Conservation (phyloP, 176 grass and related monocot genomes). For the Carex pumila region DNA sequence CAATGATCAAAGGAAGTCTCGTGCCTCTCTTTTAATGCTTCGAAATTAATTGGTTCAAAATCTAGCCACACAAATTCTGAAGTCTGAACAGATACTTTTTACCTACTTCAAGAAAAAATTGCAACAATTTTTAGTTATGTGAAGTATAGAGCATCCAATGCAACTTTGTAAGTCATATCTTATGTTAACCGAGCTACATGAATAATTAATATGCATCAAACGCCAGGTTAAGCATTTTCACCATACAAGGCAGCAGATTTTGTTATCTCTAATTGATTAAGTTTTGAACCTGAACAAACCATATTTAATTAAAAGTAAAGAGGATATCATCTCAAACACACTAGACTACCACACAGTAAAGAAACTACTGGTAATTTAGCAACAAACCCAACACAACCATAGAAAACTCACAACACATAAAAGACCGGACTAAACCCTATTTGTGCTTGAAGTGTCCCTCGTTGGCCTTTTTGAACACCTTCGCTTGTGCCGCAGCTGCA, state of each 20-base stretch:
- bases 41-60: not conserved
- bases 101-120: not conserved
- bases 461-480: slow-evolving; percentile 67
- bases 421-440: not conserved
- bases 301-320: slow-evolving; percentile 5
- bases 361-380: not conserved
- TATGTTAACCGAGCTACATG: not conserved
- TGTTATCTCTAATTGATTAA: not conserved
- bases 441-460: slow-evolving; percentile 31
- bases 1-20: not conserved
- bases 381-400: not conserved
- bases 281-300: not conserved
- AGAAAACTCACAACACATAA: not conserved
- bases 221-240: not conserved
- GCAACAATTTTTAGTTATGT: not conserved
- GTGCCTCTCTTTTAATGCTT: not conserved
- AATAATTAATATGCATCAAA: not conserved
- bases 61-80: not conserved
- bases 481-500: slow-evolving; percentile 44
- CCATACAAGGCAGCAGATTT: not conserved
- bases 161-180: not conserved
- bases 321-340: not conserved
- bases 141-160: not conserved
- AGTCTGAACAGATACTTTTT: not conserved
- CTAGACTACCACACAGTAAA: not conserved